Percentiles rank a stretch among this genome's conserved stretches.
Evolutionary conservation across 2,329 filamentous ascomycete genomes (phyloP).

Genomic region (Cercospora berteroae): DNA sequence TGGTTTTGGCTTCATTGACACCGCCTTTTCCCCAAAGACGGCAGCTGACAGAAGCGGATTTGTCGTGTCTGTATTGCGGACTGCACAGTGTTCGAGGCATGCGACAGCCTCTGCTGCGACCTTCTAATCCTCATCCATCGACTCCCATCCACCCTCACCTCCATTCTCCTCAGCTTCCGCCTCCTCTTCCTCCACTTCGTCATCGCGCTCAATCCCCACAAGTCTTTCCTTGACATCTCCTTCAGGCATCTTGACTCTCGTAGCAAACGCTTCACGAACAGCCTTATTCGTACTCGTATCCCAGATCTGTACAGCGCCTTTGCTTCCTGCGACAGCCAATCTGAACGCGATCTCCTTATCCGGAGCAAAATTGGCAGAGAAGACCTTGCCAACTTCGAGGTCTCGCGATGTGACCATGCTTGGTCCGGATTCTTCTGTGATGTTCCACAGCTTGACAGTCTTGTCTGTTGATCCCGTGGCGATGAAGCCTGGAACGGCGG

Average conservation of each 20-base stretch:
- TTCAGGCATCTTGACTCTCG: constrained; percentile 59
- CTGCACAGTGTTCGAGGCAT: too few species aligned
- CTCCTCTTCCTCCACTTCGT: constrained; percentile 62
- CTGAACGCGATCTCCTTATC: constrained; percentile 89
- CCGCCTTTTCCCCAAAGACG: too few species aligned
- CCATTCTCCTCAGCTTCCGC: constrained; percentile 53
- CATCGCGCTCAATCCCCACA: constrained; percentile 66
- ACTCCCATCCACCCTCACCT: constrained; percentile 38
- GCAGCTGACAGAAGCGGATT: too few species aligned
- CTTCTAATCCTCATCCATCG: constrained; percentile 38
- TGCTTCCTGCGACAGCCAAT: constrained; percentile 89
- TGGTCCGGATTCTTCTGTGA: constrained; percentile 66
- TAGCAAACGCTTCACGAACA: constrained; percentile 80
- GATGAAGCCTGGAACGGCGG: constrained; percentile 84
- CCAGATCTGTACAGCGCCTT: constrained; percentile 90
- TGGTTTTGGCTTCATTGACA: too few species aligned
- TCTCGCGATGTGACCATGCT: constrained; percentile 89
- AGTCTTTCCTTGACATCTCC: constrained; percentile 70
- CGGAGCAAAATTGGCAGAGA: constrained; percentile 84
- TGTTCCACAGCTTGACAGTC: constrained; percentile 95
- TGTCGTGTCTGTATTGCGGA: too few species aligned
- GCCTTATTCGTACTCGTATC: constrained; percentile 91
- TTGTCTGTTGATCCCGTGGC: constrained; percentile 92
- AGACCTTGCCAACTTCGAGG: constrained; percentile 90
- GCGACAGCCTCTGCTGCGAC: too few species aligned